phyloP scores from a whole-genome alignment of 306 rosid species.

The Sicyos baderoa region DNA sequence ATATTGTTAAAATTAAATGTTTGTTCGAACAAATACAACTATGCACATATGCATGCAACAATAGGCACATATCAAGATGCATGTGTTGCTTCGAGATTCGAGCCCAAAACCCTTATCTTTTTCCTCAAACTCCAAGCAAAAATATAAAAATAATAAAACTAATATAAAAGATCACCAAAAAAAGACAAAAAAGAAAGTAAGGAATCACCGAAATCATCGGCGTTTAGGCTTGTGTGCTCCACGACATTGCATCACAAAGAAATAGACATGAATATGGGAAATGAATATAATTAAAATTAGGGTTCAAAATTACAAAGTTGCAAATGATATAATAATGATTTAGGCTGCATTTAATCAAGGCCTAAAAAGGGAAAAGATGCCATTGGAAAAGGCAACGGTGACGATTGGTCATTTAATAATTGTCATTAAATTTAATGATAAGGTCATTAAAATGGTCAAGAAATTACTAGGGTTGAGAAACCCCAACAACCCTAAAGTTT shows the following conservation, averaged over 20 bases:
- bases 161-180: constrained; percentile 29
- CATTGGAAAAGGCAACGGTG: background rate
- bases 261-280: background rate
- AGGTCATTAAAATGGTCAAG: background rate
- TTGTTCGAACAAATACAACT: background rate
- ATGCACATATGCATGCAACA: background rate
- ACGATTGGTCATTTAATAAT: background rate
- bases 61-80: background rate
- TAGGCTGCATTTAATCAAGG: background rate
- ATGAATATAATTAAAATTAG: background rate
- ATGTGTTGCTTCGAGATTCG: constrained; percentile 11
- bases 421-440: background rate
- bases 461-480: background rate
- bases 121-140: background rate
- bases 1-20: background rate
- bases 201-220: constrained; percentile 97
- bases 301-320: background rate
- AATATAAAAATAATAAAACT: background rate
- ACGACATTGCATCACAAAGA: constrained; percentile 6
- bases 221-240: constrained; percentile 75
- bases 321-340: background rate
- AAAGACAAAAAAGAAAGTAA: constrained; percentile 79
- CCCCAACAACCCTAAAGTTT: constrained; percentile 8
- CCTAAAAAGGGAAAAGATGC: constrained; percentile 11
- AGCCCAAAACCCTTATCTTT: constrained; percentile 14